A percentile compares a stretch with the other conserved stretches of the same genome.
phyloP scores from a whole-genome alignment of 352 stramenopile species.

The Thraustotheca clavata region DNA sequence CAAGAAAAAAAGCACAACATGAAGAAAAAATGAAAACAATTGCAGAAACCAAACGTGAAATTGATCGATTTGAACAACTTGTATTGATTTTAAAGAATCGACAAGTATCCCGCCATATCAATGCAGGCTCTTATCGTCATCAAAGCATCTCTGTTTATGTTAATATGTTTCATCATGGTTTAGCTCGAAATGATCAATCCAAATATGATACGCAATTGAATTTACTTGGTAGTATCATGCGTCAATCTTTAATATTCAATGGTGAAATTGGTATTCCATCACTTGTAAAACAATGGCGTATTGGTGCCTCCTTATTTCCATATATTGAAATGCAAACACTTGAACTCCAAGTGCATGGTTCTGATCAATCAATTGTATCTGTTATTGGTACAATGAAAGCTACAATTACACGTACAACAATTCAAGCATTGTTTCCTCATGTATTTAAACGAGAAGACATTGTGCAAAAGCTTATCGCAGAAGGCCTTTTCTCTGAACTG shows the following conservation, averaged over 20 bases:
- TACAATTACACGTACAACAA: not conserved
- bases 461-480: constrained; percentile 1
- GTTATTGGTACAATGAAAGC: not conserved
- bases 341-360: not conserved
- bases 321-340: constrained; percentile 2
- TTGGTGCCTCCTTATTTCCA: not conserved
- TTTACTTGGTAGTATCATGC: constrained; percentile 11
- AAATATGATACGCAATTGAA: constrained; percentile 6
- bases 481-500: not conserved
- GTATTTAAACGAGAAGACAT: constrained; percentile 13
- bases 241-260: constrained; percentile 16
- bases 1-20: not conserved
- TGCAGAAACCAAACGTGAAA: not conserved
- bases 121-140: constrained; percentile 7
- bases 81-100: not conserved
- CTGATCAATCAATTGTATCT: constrained; percentile 9
- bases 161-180: constrained; percentile 12
- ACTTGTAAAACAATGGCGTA: constrained; percentile 11
- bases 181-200: not conserved
- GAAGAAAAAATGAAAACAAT: not conserved
- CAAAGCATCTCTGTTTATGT: constrained; percentile 10
- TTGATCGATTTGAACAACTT: not conserved
- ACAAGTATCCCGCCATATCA: not conserved
- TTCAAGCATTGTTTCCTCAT: constrained; percentile 6
- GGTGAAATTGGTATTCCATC: constrained; percentile 8